These are phyloP conservation scores for Phytophthora quininea DNA, from an alignment of 352 stramenopile genomes.

Conservation along the genomic window DNA sequence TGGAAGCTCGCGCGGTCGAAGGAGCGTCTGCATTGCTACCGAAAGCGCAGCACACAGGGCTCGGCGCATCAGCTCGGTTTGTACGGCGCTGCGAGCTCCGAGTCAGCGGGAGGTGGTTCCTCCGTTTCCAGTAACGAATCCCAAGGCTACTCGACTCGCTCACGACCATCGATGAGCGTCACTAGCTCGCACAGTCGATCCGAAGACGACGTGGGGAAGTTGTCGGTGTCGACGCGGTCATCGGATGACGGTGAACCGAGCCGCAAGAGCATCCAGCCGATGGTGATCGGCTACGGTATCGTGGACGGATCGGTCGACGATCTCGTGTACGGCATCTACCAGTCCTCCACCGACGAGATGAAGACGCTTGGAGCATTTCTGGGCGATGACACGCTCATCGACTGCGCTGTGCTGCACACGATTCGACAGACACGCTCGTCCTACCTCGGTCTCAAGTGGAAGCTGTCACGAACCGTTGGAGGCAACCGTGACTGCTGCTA, in stretches of 20 bases:
- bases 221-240: slow-evolving; percentile 34
- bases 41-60: slow-evolving; percentile 37
- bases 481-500: slow-evolving; percentile 79
- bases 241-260: slow-evolving; percentile 41
- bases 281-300: slow-evolving; percentile 54
- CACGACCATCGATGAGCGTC: slow-evolving; percentile 33
- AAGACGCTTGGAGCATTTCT: slow-evolving; percentile 61
- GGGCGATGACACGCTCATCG: slow-evolving; percentile 61
- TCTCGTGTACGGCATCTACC: slow-evolving; percentile 56
- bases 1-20: slow-evolving; percentile 79
- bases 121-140: slow-evolving; percentile 34
- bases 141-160: slow-evolving; percentile 27
- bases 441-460: slow-evolving; percentile 80
- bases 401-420: slow-evolving; percentile 66
- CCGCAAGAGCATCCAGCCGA: slow-evolving; percentile 52
- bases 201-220: slow-evolving; percentile 20
- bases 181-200: slow-evolving; percentile 37
- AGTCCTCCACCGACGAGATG: slow-evolving; percentile 62
- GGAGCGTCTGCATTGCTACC: slow-evolving; percentile 67
- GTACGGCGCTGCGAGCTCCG: slow-evolving; percentile 30
- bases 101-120: not conserved
- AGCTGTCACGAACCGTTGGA: slow-evolving; percentile 66
- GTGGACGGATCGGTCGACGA: slow-evolving; percentile 58
- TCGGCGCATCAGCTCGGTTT: slow-evolving; percentile 44
- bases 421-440: slow-evolving; percentile 57